Evolutionary conservation across 768 basidiomycete genomes (phyloP), one percentile per base, ranked within the genome.

Genomic region (Rhodotorula paludigena): DNA sequence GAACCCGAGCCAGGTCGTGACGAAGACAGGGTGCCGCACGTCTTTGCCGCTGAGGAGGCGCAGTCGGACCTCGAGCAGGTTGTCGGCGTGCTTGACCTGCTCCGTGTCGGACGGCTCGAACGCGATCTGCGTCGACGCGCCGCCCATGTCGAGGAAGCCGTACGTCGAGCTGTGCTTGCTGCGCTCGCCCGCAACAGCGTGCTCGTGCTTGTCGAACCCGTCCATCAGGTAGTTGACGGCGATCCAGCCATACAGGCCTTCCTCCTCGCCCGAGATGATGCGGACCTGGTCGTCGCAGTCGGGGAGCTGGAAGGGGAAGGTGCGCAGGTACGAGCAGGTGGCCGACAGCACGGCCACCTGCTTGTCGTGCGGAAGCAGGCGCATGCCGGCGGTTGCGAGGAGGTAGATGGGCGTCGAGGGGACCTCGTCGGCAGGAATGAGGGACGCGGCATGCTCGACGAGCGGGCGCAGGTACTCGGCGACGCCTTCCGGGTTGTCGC

Each of bases 181-280:
- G 18, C 60, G 78, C 80, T 64, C 64, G 49, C 63, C 54, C 0
- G 81, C 78, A 16, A 82, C 82, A 11, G 63, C 61, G 54, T 74
- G 66, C 49, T 55, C 77, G 76, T 60, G 78, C 59, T 73, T 82
- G 71, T 76, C 79, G 76, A 99, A 99, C 3, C 93, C 94, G 75
- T 98, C 89, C 90, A 97, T 93, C 56, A 98, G 86, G 78, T 99
- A 98, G 79, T 98, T 99, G 74, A 98, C 92, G 0, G 93, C 92
- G 63, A 99, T 92, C 96, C 96, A 99, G 0, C 96, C 96, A 78
- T 92, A 98, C 49, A 98, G 81, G 0, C 96, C 96, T 76, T 99
- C 96, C 79, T 99, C 96, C 79, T 98, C 93, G 65, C 96, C 96
- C 6, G 90, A 90, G 74, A 98, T 98, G 69, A 98, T 91, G 51